Evolutionary conservation across 2,329 filamentous ascomycete genomes (phyloP), one percentile per base, ranked within the genome.

Genomic region (Coniochaeta sp.): DNA sequence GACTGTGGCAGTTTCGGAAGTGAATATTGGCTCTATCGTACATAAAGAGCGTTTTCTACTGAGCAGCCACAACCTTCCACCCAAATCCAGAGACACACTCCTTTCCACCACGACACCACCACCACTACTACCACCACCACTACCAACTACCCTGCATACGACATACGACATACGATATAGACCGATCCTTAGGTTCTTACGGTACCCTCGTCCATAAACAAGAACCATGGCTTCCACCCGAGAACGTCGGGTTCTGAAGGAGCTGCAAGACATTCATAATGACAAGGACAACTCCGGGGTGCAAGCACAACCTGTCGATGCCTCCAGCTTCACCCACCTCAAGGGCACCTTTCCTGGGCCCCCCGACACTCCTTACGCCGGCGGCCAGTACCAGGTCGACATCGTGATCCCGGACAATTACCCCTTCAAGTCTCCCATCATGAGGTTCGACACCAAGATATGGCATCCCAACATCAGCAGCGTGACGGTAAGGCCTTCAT

Each of bases 391-490:
- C 67, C 70, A 79, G 14, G 82, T 99, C 59, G 89, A 96, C 63
- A 94, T 99, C 61, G 80, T 79, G 61, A 94, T 99, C 50, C 91
- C 92, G 0, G 80, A 81, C 56, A 87, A 88, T 59, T 99, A 99
- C 64, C 94, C 94, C 0, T 99, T 99, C 74, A 87, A 91, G 60
- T 89, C 92, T 4, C 94, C 94, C 4, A 69, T 82, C 53, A 97
- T 99, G 87, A 86, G 83, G 61, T 97, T 97, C 65, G 81, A 86
- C 57, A 99, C 94, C 57, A 91, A 86, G 69, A 86, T 97, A 60
- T 99, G 91, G 91, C 94, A 99, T 68, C 94, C 94, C 30, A 99
- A 99, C 65, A 83, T 99, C 71, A 95, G 89, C 77, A 92, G 87
- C 63, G 87, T 94, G 66, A 96, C 91, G 35, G 91, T 95, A 72